A percentile compares a stretch with the other conserved stretches of the same genome.
Evolutionary conservation across 495 filamentous ascomycete genomes (phyloP).

Genomic region (Clohesyomyces aquaticus): DNA sequence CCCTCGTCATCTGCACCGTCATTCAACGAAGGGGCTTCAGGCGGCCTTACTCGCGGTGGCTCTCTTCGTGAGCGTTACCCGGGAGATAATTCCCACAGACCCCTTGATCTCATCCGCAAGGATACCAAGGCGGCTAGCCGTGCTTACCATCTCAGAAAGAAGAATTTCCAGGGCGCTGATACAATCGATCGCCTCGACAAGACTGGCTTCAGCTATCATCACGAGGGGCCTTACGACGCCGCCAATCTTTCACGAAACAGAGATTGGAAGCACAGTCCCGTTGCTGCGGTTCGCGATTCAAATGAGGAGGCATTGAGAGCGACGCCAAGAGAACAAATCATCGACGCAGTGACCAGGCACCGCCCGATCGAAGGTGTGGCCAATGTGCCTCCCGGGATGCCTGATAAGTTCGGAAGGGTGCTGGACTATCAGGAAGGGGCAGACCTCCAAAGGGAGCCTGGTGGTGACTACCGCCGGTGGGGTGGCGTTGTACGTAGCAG

Average conservation of each 20-base stretch:
- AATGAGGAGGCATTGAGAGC: slow-evolving; percentile 81
- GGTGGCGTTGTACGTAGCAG: slow-evolving; percentile 68
- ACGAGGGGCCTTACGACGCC: slow-evolving; percentile 91
- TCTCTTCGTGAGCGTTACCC: slow-evolving; percentile 63
- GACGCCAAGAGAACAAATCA: slow-evolving; percentile 78
- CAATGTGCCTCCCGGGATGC: slow-evolving; percentile 69
- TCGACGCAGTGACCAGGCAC: slow-evolving; percentile 73
- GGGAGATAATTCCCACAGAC: slow-evolving; percentile 63
- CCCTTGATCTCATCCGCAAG: slow-evolving; percentile 62
- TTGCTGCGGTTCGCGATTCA: slow-evolving; percentile 74
- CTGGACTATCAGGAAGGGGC: slow-evolving; percentile 85
- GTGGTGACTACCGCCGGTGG: slow-evolving; percentile 69
- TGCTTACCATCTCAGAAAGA: slow-evolving; percentile 64
- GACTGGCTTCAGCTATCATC: slow-evolving; percentile 71
- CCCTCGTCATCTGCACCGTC: slow-evolving; percentile 14
- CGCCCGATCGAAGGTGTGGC: slow-evolving; percentile 86
- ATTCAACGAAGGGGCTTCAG: slow-evolving; percentile 8
- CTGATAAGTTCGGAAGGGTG: slow-evolving; percentile 65
- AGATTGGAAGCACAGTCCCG: slow-evolving; percentile 63
- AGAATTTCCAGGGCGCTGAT: slow-evolving; percentile 70
- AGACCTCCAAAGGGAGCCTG: slow-evolving; percentile 76
- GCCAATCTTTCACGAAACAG: slow-evolving; percentile 72
- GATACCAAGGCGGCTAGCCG: slow-evolving; percentile 65
- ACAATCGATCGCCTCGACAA: slow-evolving; percentile 79
- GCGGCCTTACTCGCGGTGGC: slow-evolving; percentile 49